These are phyloP conservation scores for Sicyos baderoa DNA, from an alignment of 306 rosid genomes.

Conservation along the genomic window DNA sequence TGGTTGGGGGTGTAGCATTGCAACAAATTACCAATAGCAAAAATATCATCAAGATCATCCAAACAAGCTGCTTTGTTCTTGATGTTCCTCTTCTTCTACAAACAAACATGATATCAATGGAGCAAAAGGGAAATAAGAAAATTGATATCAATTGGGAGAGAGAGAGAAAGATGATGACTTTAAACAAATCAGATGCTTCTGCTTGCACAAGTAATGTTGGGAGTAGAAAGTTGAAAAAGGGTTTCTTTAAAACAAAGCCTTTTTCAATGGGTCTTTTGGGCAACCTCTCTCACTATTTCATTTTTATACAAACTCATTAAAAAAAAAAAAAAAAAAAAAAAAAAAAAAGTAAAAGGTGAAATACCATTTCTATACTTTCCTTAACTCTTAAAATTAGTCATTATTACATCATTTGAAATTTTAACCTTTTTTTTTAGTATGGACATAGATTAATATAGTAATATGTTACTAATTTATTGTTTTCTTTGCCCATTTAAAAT, in stretches of 20 bases:
- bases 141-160: neutral
- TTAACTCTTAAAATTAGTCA: too few relatives aligned
- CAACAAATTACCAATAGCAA: slow-evolving; percentile 18
- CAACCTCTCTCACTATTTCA: neutral
- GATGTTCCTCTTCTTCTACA: slow-evolving; percentile 31
- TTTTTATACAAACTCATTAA: too few relatives aligned
- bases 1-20: slow-evolving; percentile 38
- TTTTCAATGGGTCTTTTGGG: slow-evolving; percentile 26
- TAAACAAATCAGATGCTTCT: slow-evolving; percentile 43
- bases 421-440: too few relatives aligned
- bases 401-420: too few relatives aligned
- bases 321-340: too few relatives aligned
- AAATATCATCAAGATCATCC: slow-evolving; percentile 37
- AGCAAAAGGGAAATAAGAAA: too few relatives aligned
- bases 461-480: too few relatives aligned
- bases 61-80: slow-evolving; percentile 15
- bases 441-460: too few relatives aligned
- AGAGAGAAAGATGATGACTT: slow-evolving; percentile 27
- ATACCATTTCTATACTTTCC: too few relatives aligned
- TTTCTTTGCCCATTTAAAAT: too few relatives aligned
- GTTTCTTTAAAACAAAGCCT: neutral
- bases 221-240: slow-evolving; percentile 54
- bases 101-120: slow-evolving; percentile 34
- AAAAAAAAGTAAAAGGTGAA: too few relatives aligned
- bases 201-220: slow-evolving; percentile 35